These are phyloP conservation scores for Colletotrichum lentis DNA, from an alignment of 2,329 filamentous ascomycete species.

Conservation along the genomic window DNA sequence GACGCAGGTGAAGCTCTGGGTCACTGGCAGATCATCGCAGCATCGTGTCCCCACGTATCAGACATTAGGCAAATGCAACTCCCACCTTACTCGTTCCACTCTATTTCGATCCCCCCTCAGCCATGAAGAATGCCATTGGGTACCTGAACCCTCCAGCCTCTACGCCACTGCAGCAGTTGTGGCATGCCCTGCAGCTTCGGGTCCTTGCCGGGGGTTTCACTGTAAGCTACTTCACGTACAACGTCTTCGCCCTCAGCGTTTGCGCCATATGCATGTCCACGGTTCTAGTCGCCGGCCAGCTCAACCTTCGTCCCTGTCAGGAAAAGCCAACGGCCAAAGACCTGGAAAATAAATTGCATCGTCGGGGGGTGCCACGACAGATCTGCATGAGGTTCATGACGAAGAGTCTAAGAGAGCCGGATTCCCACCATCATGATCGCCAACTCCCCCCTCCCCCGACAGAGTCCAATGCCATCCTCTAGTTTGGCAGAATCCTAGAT, in stretches of 20 bases:
- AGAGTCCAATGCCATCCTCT: conserved; percentile 1
- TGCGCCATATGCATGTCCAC: neutral
- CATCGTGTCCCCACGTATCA: neutral
- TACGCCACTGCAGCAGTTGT: conserved; percentile 4
- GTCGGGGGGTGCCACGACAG: neutral
- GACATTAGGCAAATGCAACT: neutral
- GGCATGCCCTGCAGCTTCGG: neutral
- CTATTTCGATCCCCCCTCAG: neutral
- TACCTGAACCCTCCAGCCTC: conserved; percentile 1
- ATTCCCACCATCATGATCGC: too few species aligned
- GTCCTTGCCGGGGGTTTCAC: neutral
- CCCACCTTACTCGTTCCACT: neutral
- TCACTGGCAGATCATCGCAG: neutral
- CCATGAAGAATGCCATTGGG: neutral
- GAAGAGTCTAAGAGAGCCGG: too few species aligned
- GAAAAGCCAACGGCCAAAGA: neutral
- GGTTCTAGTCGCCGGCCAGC: neutral
- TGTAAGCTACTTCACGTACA: neutral
- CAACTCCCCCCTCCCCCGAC: too few species aligned
- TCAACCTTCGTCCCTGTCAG: neutral
- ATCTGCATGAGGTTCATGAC: too few species aligned
- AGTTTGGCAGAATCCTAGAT: neutral
- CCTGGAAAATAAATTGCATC: neutral
- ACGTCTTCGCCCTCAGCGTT: too few species aligned
- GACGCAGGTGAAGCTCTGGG: neutral